A percentile compares a stretch with the other conserved stretches of the same genome.
phyloP scores from a whole-genome alignment of 1,284 basidiomycete genomes.

The Leccinum pachyderme region DNA sequence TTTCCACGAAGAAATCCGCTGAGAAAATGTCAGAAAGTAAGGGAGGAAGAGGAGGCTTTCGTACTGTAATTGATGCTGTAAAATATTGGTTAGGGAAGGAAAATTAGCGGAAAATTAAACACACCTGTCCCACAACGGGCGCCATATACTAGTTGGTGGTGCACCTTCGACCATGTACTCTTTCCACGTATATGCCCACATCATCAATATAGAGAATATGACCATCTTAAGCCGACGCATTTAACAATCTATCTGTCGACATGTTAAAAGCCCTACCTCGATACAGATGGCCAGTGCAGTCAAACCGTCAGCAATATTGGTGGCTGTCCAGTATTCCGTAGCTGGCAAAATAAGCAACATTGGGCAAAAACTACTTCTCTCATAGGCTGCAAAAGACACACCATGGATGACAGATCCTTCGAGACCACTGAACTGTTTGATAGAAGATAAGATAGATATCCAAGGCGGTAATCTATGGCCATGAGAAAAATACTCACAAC shows the following conservation, averaged over 20 bases:
- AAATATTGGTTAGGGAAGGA: constrained; percentile 7
- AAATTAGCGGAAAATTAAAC: constrained; percentile 14
- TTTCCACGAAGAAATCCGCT: constrained; percentile 70
- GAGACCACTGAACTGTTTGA: constrained; percentile 53
- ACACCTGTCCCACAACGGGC: constrained; percentile 72
- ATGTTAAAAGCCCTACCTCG: constrained; percentile 50
- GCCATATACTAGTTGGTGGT: constrained; percentile 51
- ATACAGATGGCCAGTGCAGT: constrained; percentile 80
- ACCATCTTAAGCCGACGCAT: constrained; percentile 59
- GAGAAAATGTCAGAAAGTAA: constrained; percentile 9
- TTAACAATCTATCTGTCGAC: background rate
- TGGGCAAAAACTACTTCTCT: background rate
- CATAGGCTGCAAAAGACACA: constrained; percentile 20
- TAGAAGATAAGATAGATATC: background rate
- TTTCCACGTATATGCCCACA: constrained; percentile 74
- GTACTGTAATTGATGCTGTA: constrained; percentile 69
- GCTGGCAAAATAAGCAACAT: constrained; percentile 34
- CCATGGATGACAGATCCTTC: constrained; percentile 63
- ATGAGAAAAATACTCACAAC: constrained; percentile 45
- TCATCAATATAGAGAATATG: constrained; percentile 73
- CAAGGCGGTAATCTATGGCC: background rate
- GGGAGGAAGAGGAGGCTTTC: constrained; percentile 13
- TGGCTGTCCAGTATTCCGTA: constrained; percentile 76
- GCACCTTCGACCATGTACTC: constrained; percentile 54
- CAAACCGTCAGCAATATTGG: constrained; percentile 79